These are phyloP conservation scores for Erodium maritimum DNA, from an alignment of 345 rosid genomes.

Conservation along the genomic window DNA sequence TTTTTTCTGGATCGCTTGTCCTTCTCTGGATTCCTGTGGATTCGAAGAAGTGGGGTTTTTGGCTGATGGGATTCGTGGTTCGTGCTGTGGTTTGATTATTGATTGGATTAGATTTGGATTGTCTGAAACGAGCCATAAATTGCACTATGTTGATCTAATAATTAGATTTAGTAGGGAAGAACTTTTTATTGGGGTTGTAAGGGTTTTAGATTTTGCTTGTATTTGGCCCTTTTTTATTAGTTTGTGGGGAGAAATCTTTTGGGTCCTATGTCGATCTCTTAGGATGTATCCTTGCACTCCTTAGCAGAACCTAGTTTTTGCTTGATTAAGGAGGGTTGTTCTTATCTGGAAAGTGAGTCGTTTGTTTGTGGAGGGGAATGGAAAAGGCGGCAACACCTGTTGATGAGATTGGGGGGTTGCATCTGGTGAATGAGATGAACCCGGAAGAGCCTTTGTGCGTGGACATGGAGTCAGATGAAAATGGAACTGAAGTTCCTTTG, in stretches of 20 bases:
- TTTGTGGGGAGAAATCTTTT: no score
- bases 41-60: background rate
- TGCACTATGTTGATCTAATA: no score
- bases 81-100: background rate
- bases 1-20: background rate
- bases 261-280: background rate
- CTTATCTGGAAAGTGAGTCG: background rate
- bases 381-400: conserved; percentile 20
- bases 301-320: background rate
- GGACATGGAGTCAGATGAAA: conserved; percentile 43
- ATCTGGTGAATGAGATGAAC: conserved; percentile 20
- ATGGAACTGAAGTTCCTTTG: conserved; percentile 19
- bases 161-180: no score
- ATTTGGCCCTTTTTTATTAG: no score
- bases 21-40: background rate
- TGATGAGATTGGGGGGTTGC: conserved; percentile 17
- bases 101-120: background rate
- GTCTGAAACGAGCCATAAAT: no score
- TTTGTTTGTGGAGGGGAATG: background rate
- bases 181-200: background rate
- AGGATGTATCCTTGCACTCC: background rate
- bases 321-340: background rate
- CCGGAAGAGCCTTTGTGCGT: conserved; percentile 27
- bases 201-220: background rate
- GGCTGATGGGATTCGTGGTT: background rate